Evolutionary conservation across 148 eudicot species (phyloP), one percentile per base, ranked within the genome.

Genomic region (Rhododendron mucronatum): DNA sequence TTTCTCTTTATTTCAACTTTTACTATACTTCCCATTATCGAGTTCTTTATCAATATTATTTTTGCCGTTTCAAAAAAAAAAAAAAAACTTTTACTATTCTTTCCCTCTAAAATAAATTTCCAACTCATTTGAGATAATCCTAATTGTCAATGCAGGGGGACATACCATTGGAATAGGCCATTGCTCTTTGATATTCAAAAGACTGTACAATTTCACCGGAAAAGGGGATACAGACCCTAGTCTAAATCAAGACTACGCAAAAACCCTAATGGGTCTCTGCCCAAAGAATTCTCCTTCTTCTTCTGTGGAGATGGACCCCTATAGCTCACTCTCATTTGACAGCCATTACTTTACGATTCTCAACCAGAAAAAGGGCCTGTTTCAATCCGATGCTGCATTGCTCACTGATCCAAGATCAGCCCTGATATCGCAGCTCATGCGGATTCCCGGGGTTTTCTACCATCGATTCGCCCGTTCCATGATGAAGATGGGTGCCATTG

Each of bases 111-210:
- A 37, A 37, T 37, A 37, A 37, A 37, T 37, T 37, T 53, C 59
- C 59, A 53, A 53, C 4, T 53, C 20, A 55, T 55, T 55, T 15
- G 21, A 55, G 59, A 55, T 55, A 13, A 55, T 51, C n/a, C 48
- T 41, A 28, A 10, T 59, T 80, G 30, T 48, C 2, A 1, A 48
- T 82, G 61, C 78, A 94, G 97, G 97, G 7, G 95, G 91, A 14
- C 95, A 93, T 82, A 93, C 95, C 41, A 87, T 94, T 57, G 97
- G 97, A 5, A 81, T 89, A 37, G 78, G 85, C 0, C 97, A 89
- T 30, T 94, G 95, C 69, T 15, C 50, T 3, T 35, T 88, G 12
- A 84, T 93, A 84, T 41, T 37, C 33, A 84, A 82, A 37, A 84
- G 97, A 9, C 89, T 94, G 0, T 93, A 88, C 89, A 94, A 94